Base-by-base conservation (phyloP, 2,329 filamentous ascomycete genomes). In the Madurella fahalii region DNA sequence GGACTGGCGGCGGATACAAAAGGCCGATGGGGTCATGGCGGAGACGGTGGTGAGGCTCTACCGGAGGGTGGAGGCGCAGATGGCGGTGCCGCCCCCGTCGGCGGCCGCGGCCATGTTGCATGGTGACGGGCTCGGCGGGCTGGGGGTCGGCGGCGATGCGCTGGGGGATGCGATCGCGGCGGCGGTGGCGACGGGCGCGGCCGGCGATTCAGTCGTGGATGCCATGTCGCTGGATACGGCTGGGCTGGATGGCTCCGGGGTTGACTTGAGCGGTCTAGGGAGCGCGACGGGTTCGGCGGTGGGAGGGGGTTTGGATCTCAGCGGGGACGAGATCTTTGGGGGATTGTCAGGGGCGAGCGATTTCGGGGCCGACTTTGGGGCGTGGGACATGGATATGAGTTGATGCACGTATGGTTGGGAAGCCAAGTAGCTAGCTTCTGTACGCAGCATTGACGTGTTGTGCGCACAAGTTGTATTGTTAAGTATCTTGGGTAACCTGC, bases 11-110 rank as follows among this genome's bases (percentile, higher is more conserved):
- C 74, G 72, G 54, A 72, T 83, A 0, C 78, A 84, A 39, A 78
- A 79, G 62, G 72, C 72, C n/a, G 83, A 87, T 54, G 72, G 76
- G 1, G 69, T 73, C 16, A 71, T 81, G 43, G 83, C 84, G 1
- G 85, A 88, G 67, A 78, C 79, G 9, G 71, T 84, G 13, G 80
- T 86, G 9, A 81, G 85, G 8, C 76, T 88, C 8, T 75, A 86
- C 65, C 76, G 84, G 25, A 75, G 78, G 2, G 84, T 89, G 11
- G 84, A 89, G 68, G 77, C 79, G n/a, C 84, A 86, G 65, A 77
- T 87, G 73, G 72, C 73, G 34, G 59, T 54, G 59, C 70, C 53
- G 63, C 70, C 15, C 61, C 68, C 57, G 61, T 66, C 9, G 59
- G 69, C 67, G 63, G 50, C 58, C 12, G 57, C 55, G 25, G 53